Evolutionary conservation across 73 alveolate species (phyloP).

Genomic region (Paramecium sexaurelia): DNA sequence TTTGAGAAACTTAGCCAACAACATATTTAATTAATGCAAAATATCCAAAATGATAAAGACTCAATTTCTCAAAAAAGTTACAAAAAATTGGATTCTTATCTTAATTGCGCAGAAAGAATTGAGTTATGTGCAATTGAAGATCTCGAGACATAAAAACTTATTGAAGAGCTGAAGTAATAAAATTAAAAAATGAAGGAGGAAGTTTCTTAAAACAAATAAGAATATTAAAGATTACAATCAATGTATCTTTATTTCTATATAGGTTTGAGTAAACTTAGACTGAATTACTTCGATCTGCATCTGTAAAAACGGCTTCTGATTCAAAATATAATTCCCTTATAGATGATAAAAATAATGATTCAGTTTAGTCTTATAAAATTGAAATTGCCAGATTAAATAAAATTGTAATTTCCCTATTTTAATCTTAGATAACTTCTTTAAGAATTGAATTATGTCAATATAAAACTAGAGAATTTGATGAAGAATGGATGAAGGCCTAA

Average conservation of each 20-base stretch:
- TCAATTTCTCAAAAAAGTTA: background rate
- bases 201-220: background rate
- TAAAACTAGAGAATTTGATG: background rate
- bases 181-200: background rate
- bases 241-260: background rate
- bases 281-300: background rate
- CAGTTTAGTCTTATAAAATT: background rate
- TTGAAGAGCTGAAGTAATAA: background rate
- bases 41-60: background rate
- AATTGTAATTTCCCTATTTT: background rate
- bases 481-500: background rate
- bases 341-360: background rate
- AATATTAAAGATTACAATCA: background rate
- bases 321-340: background rate
- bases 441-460: background rate
- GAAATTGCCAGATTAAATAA: conserved; percentile 17
- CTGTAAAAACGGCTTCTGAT: conserved; percentile 3
- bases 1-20: background rate
- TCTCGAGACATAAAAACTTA: background rate
- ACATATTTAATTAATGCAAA: background rate
- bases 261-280: background rate
- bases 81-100: background rate
- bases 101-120: background rate
- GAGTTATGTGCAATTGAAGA: background rate
- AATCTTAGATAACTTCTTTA: background rate